phyloP scores from a whole-genome alignment of 2,329 filamentous ascomycete species.

The Trichoderma polysporum region DNA sequence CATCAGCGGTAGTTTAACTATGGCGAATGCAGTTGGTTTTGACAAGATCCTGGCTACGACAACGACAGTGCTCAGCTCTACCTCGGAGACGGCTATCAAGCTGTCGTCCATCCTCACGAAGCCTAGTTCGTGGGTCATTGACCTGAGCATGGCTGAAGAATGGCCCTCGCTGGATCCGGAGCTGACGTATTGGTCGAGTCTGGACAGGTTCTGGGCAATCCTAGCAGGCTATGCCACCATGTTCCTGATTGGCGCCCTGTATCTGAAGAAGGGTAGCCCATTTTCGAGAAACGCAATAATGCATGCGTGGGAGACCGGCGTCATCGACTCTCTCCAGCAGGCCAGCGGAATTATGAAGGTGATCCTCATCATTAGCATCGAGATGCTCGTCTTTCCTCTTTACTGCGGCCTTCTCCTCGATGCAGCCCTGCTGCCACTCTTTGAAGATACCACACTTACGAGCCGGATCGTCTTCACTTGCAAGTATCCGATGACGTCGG shows the following conservation, averaged over 20 bases:
- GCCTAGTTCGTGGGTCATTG: conserved; percentile 59
- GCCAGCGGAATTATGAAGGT: conserved; percentile 97
- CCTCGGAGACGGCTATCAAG: conserved; percentile 26
- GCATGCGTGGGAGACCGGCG: conserved; percentile 68
- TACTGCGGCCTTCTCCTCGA: conserved; percentile 94
- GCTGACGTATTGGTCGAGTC: conserved; percentile 65
- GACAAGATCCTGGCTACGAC: conserved; percentile 20
- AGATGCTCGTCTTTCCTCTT: conserved; percentile 95
- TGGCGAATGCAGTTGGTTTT: conserved; percentile 48
- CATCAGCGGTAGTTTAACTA: conserved; percentile 41
- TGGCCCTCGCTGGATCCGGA: conserved; percentile 49
- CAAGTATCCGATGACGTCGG: conserved; percentile 79
- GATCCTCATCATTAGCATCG: conserved; percentile 96
- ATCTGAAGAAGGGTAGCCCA: conserved; percentile 71
- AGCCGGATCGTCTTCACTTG: conserved; percentile 77
- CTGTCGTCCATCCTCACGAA: conserved; percentile 37
- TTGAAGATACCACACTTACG: conserved; percentile 74
- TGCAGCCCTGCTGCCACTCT: conserved; percentile 82
- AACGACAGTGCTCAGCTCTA: conserved; percentile 9
- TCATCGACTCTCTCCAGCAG: conserved; percentile 84
- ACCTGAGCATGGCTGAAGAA: conserved; percentile 47
- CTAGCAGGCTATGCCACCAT: conserved; percentile 78
- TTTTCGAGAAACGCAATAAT: conserved; percentile 59
- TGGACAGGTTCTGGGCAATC: conserved; percentile 70
- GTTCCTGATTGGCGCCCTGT: conserved; percentile 71